These are phyloP conservation scores for Styphnolobium japonicum DNA, from an alignment of 306 rosid species.

Conservation along the genomic window DNA sequence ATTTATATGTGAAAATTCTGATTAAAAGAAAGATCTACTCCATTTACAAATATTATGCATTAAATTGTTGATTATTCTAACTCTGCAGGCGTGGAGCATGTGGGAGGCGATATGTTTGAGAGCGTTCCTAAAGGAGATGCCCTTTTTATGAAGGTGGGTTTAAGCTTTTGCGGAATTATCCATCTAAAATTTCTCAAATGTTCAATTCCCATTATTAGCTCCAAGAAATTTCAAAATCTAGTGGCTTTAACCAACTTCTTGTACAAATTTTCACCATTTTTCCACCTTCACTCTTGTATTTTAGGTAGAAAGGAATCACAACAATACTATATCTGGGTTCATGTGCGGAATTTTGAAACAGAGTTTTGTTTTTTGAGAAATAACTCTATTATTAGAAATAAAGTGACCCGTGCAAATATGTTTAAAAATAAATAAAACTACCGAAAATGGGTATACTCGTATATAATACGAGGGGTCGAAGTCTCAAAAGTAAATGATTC, in stretches of 20 bases:
- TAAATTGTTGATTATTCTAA: neutral
- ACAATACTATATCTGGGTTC: too few relatives aligned
- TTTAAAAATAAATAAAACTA: too few relatives aligned
- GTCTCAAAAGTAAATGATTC: too few relatives aligned
- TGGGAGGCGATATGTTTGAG: conserved; percentile 59
- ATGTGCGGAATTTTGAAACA: too few relatives aligned
- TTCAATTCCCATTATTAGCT: neutral
- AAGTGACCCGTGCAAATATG: too few relatives aligned
- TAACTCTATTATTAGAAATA: too few relatives aligned
- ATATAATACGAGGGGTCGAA: too few relatives aligned
- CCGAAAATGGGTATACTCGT: too few relatives aligned
- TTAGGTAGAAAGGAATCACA: neutral
- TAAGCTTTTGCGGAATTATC: neutral
- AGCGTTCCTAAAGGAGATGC: conserved; percentile 55
- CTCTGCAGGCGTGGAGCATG: conserved; percentile 51
- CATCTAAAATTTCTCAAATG: neutral
- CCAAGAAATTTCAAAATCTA: neutral
- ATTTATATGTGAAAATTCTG: too few relatives aligned
- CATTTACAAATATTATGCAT: neutral
- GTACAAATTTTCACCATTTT: too few relatives aligned
- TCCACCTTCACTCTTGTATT: neutral
- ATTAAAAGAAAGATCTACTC: neutral
- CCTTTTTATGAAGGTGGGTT: conserved; percentile 52
- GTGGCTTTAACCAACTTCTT: neutral
- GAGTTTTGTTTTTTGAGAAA: too few relatives aligned